A percentile compares a stretch with the other conserved stretches of the same genome.
Conservation (phyloP, 2,329 filamentous ascomycete species). For the Dendrostoma leiphaemia region DNA sequence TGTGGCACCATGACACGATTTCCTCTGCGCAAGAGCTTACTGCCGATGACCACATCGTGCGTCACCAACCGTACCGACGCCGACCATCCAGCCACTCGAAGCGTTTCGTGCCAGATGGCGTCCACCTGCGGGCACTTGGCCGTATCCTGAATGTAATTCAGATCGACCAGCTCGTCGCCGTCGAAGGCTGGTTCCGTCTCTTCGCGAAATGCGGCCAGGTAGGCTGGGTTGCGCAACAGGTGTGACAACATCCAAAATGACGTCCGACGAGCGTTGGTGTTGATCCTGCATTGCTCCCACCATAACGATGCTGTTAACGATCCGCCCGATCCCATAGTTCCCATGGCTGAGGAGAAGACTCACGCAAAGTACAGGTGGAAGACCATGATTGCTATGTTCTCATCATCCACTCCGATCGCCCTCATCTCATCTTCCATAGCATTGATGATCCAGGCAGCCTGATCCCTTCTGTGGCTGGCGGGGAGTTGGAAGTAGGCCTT, state of each 20-base stretch:
- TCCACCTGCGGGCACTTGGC: slow-evolving; percentile 22
- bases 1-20: slow-evolving; percentile 27
- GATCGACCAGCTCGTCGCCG: slow-evolving; percentile 28
- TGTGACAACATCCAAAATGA: slow-evolving; percentile 27
- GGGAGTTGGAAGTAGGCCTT: slow-evolving; percentile 21
- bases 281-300: no score
- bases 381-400: slow-evolving; percentile 21
- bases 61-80: slow-evolving; percentile 26
- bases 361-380: slow-evolving; percentile 21
- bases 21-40: slow-evolving; percentile 25
- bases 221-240: slow-evolving; percentile 21
- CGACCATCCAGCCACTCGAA: slow-evolving; percentile 22
- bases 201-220: slow-evolving; percentile 18
- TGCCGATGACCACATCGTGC: slow-evolving; percentile 24
- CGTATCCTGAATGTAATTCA: slow-evolving; percentile 29
- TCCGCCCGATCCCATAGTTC: no score
- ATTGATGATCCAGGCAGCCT: slow-evolving; percentile 22
- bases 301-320: not conserved
- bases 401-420: slow-evolving; percentile 18
- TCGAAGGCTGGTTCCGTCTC: slow-evolving; percentile 26
- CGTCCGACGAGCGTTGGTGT: slow-evolving; percentile 27
- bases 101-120: slow-evolving; percentile 26
- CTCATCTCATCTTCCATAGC: slow-evolving; percentile 23
- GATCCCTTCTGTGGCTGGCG: not conserved
- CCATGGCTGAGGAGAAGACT: not conserved